A percentile compares a stretch with the other conserved stretches of the same genome.
These are phyloP conservation scores for Tolypocladium album DNA, from an alignment of 2,329 filamentous ascomycete species.

Conservation along the genomic window DNA sequence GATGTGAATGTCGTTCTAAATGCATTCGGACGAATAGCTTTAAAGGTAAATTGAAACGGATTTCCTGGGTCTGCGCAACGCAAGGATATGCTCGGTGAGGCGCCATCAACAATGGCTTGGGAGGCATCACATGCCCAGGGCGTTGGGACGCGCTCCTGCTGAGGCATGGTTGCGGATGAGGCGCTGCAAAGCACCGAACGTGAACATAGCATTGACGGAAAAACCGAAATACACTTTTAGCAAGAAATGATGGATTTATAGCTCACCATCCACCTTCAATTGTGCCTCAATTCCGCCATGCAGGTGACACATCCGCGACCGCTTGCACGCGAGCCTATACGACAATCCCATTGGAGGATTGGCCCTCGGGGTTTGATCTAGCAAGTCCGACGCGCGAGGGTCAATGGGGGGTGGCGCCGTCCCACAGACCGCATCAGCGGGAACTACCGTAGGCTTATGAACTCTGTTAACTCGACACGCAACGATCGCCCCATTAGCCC, in stretches of 20 bases:
- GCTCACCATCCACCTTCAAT: background rate
- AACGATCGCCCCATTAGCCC: too few relatives aligned
- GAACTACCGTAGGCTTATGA: background rate
- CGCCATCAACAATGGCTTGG: constrained; percentile 11
- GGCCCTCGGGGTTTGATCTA: background rate
- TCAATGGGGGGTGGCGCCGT: too few relatives aligned
- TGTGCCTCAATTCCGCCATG: background rate
- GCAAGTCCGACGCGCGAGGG: background rate
- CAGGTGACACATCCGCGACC: background rate
- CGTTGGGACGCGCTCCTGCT: constrained; percentile 16
- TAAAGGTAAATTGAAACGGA: constrained; percentile 49
- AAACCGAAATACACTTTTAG: too few relatives aligned
- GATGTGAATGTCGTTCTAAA: constrained; percentile 61
- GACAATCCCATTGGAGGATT: background rate
- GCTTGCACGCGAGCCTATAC: background rate
- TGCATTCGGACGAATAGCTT: constrained; percentile 48
- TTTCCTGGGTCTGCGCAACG: constrained; percentile 13
- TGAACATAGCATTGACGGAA: too few relatives aligned
- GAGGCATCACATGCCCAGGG: constrained; percentile 16
- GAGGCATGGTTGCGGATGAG: constrained; percentile 10
- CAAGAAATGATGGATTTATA: background rate
- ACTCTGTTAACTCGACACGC: background rate
- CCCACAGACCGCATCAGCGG: too few relatives aligned
- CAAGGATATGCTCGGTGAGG: constrained; percentile 10
- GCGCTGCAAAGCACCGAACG: too few relatives aligned